Conservation (phyloP, 2,329 filamentous ascomycete genomes). For the Cordyceps fumosorosea region DNA sequence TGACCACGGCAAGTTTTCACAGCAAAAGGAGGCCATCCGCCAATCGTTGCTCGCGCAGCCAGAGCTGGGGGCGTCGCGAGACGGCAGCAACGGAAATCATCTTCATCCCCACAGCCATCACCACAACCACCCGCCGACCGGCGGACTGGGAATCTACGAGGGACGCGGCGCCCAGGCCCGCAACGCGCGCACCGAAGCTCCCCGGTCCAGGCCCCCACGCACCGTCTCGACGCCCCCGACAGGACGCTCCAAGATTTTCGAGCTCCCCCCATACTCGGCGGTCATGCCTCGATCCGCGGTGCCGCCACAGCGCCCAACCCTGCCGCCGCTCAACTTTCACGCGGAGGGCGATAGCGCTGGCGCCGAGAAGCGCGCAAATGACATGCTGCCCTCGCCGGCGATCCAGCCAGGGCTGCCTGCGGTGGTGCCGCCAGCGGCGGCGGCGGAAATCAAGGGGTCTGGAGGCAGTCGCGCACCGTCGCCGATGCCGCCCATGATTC, state of each 20-base stretch:
- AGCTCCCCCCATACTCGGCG: conserved; percentile 21
- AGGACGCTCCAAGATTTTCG: conserved; percentile 30
- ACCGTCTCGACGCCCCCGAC: conserved; percentile 50
- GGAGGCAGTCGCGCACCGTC: conserved; percentile 33
- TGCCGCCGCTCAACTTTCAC: conserved; percentile 40
- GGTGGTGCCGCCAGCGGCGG: conserved; percentile 14
- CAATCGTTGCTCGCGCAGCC: conserved; percentile 24
- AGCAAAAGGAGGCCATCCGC: conserved; percentile 26
- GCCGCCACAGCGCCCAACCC: conserved; percentile 25
- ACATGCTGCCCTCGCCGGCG: conserved; percentile 18
- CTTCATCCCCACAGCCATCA: not conserved
- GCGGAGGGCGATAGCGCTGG: conserved; percentile 19
- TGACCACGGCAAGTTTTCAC: conserved; percentile 29
- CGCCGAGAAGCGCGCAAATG: conserved; percentile 3
- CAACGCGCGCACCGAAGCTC: conserved; percentile 15
- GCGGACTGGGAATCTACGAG: conserved; percentile 18
- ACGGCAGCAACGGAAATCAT: not conserved
- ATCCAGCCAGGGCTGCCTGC: conserved; percentile 21
- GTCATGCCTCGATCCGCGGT: conserved; percentile 43
- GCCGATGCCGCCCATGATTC: conserved; percentile 49
- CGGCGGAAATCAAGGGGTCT: conserved; percentile 15
- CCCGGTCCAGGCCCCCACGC: conserved; percentile 28
- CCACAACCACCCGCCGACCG: conserved; percentile 17
- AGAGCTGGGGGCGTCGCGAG: conserved; percentile 15
- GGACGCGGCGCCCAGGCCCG: conserved; percentile 17